Evolutionary conservation across 1,139 yeast species (phyloP), one percentile per base, ranked within the genome.

Genomic region (Yamadazyma dushanensis): DNA sequence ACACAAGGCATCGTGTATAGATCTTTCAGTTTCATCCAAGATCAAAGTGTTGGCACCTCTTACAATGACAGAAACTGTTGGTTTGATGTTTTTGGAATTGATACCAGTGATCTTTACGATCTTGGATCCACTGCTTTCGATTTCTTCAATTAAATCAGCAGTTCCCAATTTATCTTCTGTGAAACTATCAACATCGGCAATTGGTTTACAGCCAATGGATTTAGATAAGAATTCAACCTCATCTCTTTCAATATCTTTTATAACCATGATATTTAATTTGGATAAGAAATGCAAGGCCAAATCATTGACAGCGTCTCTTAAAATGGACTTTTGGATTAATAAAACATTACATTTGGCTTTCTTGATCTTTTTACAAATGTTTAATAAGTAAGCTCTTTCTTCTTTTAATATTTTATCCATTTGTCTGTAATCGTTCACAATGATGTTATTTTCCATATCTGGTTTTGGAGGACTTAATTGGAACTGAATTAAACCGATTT

Each of bases 381-480:
- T 90, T 57, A 92, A 76, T 57, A 92, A 69, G 59, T 92, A 92
- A 19, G 96, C 94, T 59, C 99, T 81, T 71, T 92, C 99, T 63
- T 92, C 99, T 59, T 94, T 94, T 57, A 92, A 73, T 51, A 92
- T 92, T 70, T 90, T 92, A 66, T 92, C 99, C 99, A 92, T 92
- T 64, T 94, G 98, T 66, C 98, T 80, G 68, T 92, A 92, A 62
- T 92, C 99, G 58, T 87, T 92, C 37, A 92, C 97, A 36, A 94
- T 96, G 39, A 92, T 94, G 57, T 90, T 92, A 59, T 92, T 92
- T 65, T 92, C 98, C 84, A 94, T 87, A 58, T 92, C 99, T 26
- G 99, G 99, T 60, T 92, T 92, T 51, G 99, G 99, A 29, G 99
- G 98, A 21, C 97, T 89, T 44, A 92, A 73, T 65, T 92, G 98